Percentiles rank a stretch among this genome's conserved stretches.
Evolutionary conservation across 2,329 filamentous ascomycete genomes (phyloP).

Genomic region (Diaporthe capsici): DNA sequence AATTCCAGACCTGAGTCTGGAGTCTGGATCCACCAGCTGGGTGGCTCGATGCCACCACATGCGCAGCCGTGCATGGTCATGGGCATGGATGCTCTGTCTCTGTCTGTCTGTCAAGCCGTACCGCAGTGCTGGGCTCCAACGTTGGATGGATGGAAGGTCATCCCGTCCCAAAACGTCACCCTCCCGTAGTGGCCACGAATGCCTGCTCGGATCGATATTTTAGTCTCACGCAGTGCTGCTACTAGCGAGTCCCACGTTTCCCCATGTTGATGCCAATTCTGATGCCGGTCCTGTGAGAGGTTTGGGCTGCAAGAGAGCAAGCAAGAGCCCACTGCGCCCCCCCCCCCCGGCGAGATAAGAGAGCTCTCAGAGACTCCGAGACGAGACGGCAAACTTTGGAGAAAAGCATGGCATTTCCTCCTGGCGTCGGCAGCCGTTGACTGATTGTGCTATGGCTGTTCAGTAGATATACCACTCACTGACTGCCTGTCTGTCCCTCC

Average conservation of each 20-base stretch:
- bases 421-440: background rate
- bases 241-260: conserved; percentile 33
- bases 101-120: conserved; percentile 3
- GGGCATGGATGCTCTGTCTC: background rate
- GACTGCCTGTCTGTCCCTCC: background rate
- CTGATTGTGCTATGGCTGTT: background rate
- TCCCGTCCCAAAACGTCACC: conserved; percentile 10
- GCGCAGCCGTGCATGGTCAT: background rate
- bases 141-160: conserved; percentile 24
- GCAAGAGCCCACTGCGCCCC: background rate
- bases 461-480: background rate
- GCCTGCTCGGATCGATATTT: conserved; percentile 20
- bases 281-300: conserved; percentile 21
- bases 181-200: conserved; percentile 4
- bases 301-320: conserved; percentile 7
- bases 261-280: conserved; percentile 19
- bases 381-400: conserved; percentile 6
- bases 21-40: background rate
- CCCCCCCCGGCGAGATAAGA: background rate
- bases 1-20: conserved; percentile 13
- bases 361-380: background rate
- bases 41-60: conserved; percentile 5
- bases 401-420: conserved; percentile 24
- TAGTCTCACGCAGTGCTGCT: conserved; percentile 31
- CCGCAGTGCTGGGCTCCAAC: conserved; percentile 26